Percentiles rank a stretch among this genome's conserved stretches.
Evolutionary conservation across 2,329 filamentous ascomycete species (phyloP).

Genomic region (Sporothrix curviconia): DNA sequence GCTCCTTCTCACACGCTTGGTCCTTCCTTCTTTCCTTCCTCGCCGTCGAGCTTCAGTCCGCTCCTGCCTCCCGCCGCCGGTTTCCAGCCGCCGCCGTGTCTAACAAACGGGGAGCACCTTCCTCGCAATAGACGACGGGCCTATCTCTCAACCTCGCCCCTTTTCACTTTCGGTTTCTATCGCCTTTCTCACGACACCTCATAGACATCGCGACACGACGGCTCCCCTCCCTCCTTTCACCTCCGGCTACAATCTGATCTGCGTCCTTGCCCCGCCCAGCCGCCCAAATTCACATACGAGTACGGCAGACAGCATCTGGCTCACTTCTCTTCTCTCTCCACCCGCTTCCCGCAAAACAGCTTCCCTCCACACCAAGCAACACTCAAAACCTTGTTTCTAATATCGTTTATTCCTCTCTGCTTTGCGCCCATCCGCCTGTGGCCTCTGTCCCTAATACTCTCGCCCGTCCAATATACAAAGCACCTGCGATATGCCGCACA

Average conservation of each 20-base stretch:
- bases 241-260: not conserved
- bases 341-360: slow-evolving; percentile 7
- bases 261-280: not conserved
- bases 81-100: not conserved
- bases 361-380: not conserved
- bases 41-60: not conserved
- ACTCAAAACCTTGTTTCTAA: not conserved
- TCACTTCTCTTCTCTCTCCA: not conserved
- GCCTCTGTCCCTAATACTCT: not conserved
- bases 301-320: not conserved
- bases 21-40: not conserved
- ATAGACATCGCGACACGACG: too few species aligned
- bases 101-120: too few species aligned
- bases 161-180: not conserved
- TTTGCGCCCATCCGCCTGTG: too few species aligned
- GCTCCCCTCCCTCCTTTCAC: not conserved
- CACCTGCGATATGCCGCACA: slow-evolving; percentile 3
- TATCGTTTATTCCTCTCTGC: not conserved
- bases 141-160: not conserved
- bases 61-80: not conserved
- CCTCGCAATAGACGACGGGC: too few species aligned
- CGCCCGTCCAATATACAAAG: not conserved
- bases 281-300: not conserved
- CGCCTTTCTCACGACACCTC: not conserved
- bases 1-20: not conserved